Evolutionary conservation across 2,329 filamentous ascomycete species (phyloP), one percentile per base, ranked within the genome.

Genomic region (Pseudovirgaria hyperparasitica): DNA sequence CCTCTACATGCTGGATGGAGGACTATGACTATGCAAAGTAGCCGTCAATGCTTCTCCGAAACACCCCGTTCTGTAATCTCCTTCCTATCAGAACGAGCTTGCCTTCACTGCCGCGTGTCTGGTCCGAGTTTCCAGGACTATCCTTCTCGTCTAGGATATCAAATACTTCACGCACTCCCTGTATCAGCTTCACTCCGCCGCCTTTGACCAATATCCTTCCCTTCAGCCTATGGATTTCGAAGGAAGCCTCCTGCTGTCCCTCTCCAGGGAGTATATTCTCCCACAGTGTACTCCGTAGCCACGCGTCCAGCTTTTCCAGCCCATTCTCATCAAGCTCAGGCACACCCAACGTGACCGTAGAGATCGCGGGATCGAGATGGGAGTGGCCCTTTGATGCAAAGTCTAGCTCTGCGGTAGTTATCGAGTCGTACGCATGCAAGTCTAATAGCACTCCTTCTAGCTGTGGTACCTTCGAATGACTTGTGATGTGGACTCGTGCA

Each of bases 131-230:
- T 10, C 15, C 12, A 6, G 27, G 14, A 12, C 25, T 30, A 12
- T 41, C 37, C 10, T 12, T 28, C 5, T 28, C 60, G 38, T 93
- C 84, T 14, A 82, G 70, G 14, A 96, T 79, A 44, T 98, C 90
- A 51, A 96, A 98, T 10, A 96, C 70, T 42, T 94, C 87, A 28
- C 87, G 64, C 1, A 98, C 90, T 2, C 86, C 90, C 52, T 98
- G 90, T 6, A 96, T 65, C 36, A 96, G 72, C 48, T 82, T 81
- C 22, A 73, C 59, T 0, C 62, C 59, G 1, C 82, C 82, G 29
- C 76, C 63, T 0, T 58, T 45, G 11, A 87, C 60, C 0, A 70
- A 60, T 5, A 96, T 53, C 3, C 82, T 72, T 1, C 85, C 87
- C 50, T 98, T 98, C 19, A 84, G 61, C 9, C 90, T 72, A 47